Conservation (phyloP, 2,329 filamentous ascomycete species). For the Aspergillus puulaauensis region DNA sequence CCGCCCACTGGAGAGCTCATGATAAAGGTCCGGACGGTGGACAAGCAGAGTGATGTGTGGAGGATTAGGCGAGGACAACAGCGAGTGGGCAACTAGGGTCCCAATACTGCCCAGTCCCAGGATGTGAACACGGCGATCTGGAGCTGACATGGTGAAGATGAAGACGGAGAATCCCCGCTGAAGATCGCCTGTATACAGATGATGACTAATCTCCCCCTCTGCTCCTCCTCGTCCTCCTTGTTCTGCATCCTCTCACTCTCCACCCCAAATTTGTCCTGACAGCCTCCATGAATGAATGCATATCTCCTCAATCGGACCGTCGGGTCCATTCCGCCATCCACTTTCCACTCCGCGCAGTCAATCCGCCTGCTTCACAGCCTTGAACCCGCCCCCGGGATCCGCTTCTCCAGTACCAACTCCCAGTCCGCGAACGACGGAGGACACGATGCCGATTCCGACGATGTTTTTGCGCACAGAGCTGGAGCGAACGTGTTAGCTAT, state of each 20-base stretch:
- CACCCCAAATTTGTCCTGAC: neutral
- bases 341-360: slow-evolving; percentile 65
- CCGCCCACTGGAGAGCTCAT: no score
- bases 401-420: slow-evolving; percentile 64
- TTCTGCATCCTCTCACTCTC: neutral
- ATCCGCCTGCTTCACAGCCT: slow-evolving; percentile 68
- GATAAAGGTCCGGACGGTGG: no score
- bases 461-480: slow-evolving; percentile 63
- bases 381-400: slow-evolving; percentile 63
- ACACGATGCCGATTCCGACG: slow-evolving; percentile 24
- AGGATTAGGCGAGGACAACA: no score
- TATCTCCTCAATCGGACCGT: slow-evolving; percentile 74
- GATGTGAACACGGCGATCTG: no score
- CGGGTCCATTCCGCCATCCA: slow-evolving; percentile 63
- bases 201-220: neutral
- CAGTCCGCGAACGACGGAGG: neutral
- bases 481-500: slow-evolving; percentile 78
- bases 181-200: no score
- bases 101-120: no score
- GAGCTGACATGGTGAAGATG: no score
- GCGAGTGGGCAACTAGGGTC: no score
- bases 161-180: no score
- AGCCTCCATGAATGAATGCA: slow-evolving; percentile 66
- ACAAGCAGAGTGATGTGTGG: no score
- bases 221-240: neutral